A percentile compares a stretch with the other conserved stretches of the same genome.
These are phyloP conservation scores for Plasmodium sp. DNA, from an alignment of 169 alveolate genomes.

Conservation along the genomic window DNA sequence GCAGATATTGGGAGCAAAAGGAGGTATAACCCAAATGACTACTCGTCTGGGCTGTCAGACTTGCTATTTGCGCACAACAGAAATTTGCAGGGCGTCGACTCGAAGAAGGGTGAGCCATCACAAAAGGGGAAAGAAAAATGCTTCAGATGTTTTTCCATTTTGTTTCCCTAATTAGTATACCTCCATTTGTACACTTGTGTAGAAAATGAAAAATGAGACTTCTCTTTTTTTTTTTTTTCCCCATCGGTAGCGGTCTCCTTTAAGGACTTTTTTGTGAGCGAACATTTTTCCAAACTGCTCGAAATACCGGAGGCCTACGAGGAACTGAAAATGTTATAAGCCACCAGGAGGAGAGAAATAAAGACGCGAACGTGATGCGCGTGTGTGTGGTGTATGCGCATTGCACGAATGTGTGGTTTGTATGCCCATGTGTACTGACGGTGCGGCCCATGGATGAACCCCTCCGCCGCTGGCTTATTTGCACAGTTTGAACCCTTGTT, in stretches of 20 bases:
- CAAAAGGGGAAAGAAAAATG: constrained; percentile 10
- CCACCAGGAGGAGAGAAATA: not conserved
- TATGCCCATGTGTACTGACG: not conserved
- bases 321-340: constrained; percentile 44
- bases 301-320: constrained; percentile 69
- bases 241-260: constrained; percentile 22
- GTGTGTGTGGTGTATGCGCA: not conserved
- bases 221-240: not conserved
- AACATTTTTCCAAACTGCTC: constrained; percentile 31
- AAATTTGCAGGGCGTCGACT: not conserved
- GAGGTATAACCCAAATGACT: constrained; percentile 21
- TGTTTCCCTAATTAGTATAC: not conserved
- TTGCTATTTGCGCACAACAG: constrained; percentile 28
- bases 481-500: not conserved
- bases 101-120: constrained; percentile 29
- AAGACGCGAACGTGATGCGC: not conserved
- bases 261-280: constrained; percentile 53
- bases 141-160: not conserved
- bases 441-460: not conserved
- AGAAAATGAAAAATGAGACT: not conserved
- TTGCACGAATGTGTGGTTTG: not conserved
- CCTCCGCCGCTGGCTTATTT: not conserved
- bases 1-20: constrained; percentile 13
- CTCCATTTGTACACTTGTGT: not conserved
- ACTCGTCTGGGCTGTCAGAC: constrained; percentile 5